A percentile compares a stretch with the other conserved stretches of the same genome.
phyloP scores from a whole-genome alignment of 2,329 filamentous ascomycete species.

The Capronia americana region DNA sequence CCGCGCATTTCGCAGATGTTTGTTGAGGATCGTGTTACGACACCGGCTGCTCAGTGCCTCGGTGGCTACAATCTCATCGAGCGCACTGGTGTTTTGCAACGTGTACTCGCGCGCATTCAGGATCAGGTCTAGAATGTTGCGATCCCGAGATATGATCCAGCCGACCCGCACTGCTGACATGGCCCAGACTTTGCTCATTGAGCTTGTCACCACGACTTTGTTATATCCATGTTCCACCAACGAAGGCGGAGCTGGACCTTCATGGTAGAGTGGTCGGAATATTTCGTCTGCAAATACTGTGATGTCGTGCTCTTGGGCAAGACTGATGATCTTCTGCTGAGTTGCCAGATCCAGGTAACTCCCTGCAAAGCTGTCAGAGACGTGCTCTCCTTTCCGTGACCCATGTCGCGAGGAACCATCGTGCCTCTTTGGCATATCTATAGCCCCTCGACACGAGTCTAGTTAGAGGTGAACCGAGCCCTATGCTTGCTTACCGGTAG shows the following conservation, averaged over 20 bases:
- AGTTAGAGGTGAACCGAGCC: not conserved
- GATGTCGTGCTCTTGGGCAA: conserved; percentile 69
- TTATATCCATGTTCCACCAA: conserved; percentile 62
- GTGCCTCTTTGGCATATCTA: not conserved
- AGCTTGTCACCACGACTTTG: conserved; percentile 75
- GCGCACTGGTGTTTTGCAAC: conserved; percentile 78
- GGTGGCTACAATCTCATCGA: conserved; percentile 79
- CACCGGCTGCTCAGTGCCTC: conserved; percentile 72
- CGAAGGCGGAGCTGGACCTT: conserved; percentile 49
- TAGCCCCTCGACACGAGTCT: not conserved
- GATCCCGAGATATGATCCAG: conserved; percentile 77
- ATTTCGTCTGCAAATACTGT: conserved; percentile 80
- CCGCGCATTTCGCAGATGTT: conserved; percentile 71
- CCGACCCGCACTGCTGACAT: conserved; percentile 81
- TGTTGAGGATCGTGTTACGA: conserved; percentile 65
- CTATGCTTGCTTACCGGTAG: conserved; percentile 54
- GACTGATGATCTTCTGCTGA: conserved; percentile 65
- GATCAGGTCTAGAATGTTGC: conserved; percentile 66
- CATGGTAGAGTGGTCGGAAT: conserved; percentile 82
- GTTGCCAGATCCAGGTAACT: conserved; percentile 68
- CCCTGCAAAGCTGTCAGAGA: conserved; percentile 50
- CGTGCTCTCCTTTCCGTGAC: not conserved
- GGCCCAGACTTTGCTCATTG: conserved; percentile 85
- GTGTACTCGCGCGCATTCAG: conserved; percentile 78
- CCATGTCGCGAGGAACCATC: not conserved